A percentile compares a stretch with the other conserved stretches of the same genome.
These are phyloP conservation scores for Clarireedia monteithiana DNA, from an alignment of 2,329 filamentous ascomycete species.

Conservation along the genomic window DNA sequence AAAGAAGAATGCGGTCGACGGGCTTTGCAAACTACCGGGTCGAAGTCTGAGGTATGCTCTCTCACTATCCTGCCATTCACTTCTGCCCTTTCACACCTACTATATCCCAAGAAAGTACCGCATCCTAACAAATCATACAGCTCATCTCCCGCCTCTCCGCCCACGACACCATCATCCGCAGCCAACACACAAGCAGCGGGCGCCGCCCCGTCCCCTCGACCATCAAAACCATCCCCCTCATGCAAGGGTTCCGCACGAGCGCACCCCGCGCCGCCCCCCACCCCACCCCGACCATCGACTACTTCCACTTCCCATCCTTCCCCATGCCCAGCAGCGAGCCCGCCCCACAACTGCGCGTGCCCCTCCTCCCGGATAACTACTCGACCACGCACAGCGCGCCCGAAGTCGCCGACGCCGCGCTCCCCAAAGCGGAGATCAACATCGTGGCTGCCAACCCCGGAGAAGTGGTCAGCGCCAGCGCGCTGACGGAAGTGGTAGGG, in stretches of 20 bases:
- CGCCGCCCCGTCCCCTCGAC: slow-evolving; percentile 31
- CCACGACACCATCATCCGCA: slow-evolving; percentile 17
- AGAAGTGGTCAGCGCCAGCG: slow-evolving; percentile 38
- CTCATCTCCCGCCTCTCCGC: slow-evolving; percentile 23
- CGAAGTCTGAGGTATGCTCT: slow-evolving; percentile 24
- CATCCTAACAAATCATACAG: slow-evolving; percentile 13
- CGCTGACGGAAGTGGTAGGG: slow-evolving; percentile 51
- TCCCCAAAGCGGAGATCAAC: slow-evolving; percentile 39
- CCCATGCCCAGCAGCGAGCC: slow-evolving; percentile 22
- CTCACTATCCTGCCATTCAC: neutral
- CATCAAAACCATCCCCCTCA: slow-evolving; percentile 43
- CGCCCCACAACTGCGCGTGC: slow-evolving; percentile 39
- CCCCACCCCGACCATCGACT: slow-evolving; percentile 34
- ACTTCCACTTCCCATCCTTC: slow-evolving; percentile 43
- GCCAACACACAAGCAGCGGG: slow-evolving; percentile 26
- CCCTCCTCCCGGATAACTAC: slow-evolving; percentile 51
- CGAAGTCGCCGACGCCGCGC: slow-evolving; percentile 36
- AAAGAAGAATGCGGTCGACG: slow-evolving; percentile 23
- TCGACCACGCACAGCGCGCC: neutral
- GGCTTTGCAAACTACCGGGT: slow-evolving; percentile 18
- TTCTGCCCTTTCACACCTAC: neutral
- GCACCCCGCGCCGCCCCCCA: slow-evolving; percentile 32
- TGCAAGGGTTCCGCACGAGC: slow-evolving; percentile 54
- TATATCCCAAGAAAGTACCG: neutral
- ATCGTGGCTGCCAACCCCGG: slow-evolving; percentile 52